Conservation (phyloP, 2,329 filamentous ascomycete genomes). For the Cordyceps pruinosa region DNA sequence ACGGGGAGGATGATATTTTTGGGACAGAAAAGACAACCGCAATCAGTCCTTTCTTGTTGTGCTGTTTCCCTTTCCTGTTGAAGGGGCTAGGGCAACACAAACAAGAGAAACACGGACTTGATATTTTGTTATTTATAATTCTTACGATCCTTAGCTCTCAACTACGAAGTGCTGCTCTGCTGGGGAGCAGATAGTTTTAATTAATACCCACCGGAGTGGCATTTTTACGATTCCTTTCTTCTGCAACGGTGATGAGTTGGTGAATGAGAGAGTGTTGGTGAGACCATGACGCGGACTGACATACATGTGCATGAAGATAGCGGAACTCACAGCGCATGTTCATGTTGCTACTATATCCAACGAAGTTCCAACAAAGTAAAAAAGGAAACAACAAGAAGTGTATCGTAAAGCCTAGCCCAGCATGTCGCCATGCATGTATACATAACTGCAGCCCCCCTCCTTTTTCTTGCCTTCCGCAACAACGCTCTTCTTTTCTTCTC, state of each 20-base stretch:
- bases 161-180: background rate
- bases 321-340: too few species aligned
- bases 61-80: too few species aligned
- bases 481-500: too few species aligned
- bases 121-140: slow-evolving; percentile 38
- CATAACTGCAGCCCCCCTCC: background rate
- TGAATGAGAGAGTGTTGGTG: background rate
- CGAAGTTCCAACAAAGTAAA: background rate
- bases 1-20: slow-evolving; percentile 7
- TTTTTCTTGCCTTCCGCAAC: background rate
- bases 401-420: background rate
- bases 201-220: slow-evolving; percentile 26
- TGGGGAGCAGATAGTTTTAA: slow-evolving; percentile 6
- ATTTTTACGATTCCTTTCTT: slow-evolving; percentile 6
- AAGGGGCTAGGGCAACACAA: too few species aligned
- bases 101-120: slow-evolving; percentile 10
- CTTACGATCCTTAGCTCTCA: slow-evolving; percentile 50
- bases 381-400: background rate
- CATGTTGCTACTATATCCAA: too few species aligned
- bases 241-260: background rate
- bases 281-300: background rate
- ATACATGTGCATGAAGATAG: background rate
- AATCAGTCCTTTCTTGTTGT: background rate
- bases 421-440: background rate
- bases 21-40: background rate